Base-by-base conservation (phyloP, 1,139 yeast species). In the Meyerozyma elateridarum region DNA sequence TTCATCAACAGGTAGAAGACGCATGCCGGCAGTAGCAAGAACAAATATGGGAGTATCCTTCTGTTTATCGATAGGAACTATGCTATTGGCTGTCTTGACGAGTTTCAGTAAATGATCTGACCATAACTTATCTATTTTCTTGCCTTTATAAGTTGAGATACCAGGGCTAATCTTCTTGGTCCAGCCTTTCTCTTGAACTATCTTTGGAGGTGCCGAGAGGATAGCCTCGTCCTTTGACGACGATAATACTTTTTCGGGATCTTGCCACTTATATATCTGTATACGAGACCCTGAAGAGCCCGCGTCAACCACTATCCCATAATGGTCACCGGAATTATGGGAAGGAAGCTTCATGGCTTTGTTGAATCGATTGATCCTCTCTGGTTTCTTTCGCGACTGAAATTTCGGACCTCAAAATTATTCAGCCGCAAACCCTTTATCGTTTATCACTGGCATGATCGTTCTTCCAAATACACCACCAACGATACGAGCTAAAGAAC, bases 21-120 rank as follows among this genome's bases (percentile, higher is more conserved):
- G 64, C 89, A 83, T 82, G 2, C 94, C 94, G 6, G 94, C 94
- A 0, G 94, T 84, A 6, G 89, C 84, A 39, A 80, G 72, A 3
- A 84, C 73, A 45, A 76, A 83, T 2, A 84, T 70, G 0, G 93
- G 93, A 0, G 91, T 83, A 4, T 70, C 69, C 4, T 49, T 36
- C 42, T 74, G 70, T 38, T 70, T 62, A 1, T 68, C 66, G 25
- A 49, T 48, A 0, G 91, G 93, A 12, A 83, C 71, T 15, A 78
- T 65, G 4, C 54, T 54, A 40, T 74, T 71, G 0, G 89, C 88
- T 55, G 73, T 72, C 29, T 69, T 59, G 26, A 81, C 60, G 34
- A 83, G 52, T 5, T 67, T 61, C 28, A 68, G 58, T 44, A 79
- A 76, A 51, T 83, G 91, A 15, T 70, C 61, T 0, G 63, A 51